phyloP scores from a whole-genome alignment of 1,284 basidiomycete genomes.

The Ceratobasidium theobromae region DNA sequence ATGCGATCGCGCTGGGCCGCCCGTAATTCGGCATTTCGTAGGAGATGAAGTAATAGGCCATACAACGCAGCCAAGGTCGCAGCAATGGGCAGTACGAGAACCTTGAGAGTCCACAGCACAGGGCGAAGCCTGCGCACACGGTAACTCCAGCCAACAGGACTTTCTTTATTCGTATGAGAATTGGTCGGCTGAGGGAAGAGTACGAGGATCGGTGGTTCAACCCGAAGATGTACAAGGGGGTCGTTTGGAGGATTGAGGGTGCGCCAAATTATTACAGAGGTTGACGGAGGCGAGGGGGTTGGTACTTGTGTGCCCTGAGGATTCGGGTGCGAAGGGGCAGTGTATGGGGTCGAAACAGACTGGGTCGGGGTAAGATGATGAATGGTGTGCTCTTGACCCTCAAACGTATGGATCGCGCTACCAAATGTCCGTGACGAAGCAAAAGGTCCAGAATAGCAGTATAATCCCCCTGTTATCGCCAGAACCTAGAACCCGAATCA shows the following conservation, averaged over 20 bases:
- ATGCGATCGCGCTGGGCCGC: conserved; percentile 74
- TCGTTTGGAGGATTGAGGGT: conserved; percentile 73
- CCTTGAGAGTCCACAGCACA: conserved; percentile 73
- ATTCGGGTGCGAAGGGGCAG: conserved; percentile 5
- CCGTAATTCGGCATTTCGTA: conserved; percentile 89
- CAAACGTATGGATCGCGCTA: neutral
- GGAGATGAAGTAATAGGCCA: conserved; percentile 78
- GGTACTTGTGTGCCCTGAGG: neutral
- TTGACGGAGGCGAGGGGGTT: conserved; percentile 41
- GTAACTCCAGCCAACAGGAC: conserved; percentile 7
- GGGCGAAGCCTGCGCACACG: conserved; percentile 40
- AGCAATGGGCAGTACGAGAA: conserved; percentile 83
- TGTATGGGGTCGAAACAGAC: conserved; percentile 6
- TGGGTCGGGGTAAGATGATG: conserved; percentile 26
- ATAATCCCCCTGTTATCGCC: conserved; percentile 69
- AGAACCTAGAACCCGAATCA: conserved; percentile 54
- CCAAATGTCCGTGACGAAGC: neutral
- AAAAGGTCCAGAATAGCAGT: conserved; percentile 55
- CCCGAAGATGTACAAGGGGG: conserved; percentile 71
- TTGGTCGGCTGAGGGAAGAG: conserved; percentile 53
- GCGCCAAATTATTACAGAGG: conserved; percentile 75
- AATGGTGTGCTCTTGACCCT: neutral
- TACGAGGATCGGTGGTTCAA: conserved; percentile 78
- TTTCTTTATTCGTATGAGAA: neutral
- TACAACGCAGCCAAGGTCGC: conserved; percentile 76